phyloP scores from a whole-genome alignment of 2,329 filamentous ascomycete genomes.

The Colletotrichum incanum region DNA sequence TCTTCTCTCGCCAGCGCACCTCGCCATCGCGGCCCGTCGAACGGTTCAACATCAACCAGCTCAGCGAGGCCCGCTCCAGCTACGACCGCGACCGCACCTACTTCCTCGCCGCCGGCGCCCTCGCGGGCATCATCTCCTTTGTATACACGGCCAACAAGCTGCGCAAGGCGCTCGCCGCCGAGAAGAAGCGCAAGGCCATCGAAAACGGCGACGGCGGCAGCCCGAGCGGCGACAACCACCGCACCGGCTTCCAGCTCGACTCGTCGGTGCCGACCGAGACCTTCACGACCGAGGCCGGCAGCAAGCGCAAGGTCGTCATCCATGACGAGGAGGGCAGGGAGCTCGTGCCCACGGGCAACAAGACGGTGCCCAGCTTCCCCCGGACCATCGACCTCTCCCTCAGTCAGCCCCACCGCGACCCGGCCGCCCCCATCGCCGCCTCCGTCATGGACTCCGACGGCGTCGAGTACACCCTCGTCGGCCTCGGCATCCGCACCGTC shows the following conservation, averaged over 20 bases:
- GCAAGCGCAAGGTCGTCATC: constrained; percentile 71
- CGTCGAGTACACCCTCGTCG: constrained; percentile 88
- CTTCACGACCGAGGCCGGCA: constrained; percentile 65
- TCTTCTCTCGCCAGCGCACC: constrained; percentile 49
- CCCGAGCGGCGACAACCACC: constrained; percentile 17
- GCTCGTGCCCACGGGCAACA: constrained; percentile 85
- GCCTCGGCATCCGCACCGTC: constrained; percentile 89
- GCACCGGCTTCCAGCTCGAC: constrained; percentile 54
- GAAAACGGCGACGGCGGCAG: constrained; percentile 36
- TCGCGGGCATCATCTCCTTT: constrained; percentile 66
- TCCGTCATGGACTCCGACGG: constrained; percentile 58
- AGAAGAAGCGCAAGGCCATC: constrained; percentile 48
- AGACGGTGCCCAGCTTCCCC: constrained; percentile 85
- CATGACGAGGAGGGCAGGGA: constrained; percentile 80
- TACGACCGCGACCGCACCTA: constrained; percentile 67
- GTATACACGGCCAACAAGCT: constrained; percentile 69
- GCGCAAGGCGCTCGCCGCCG: constrained; percentile 57
- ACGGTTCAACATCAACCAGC: constrained; percentile 65
- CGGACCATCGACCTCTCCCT: constrained; percentile 76
- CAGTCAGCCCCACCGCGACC: constrained; percentile 46
- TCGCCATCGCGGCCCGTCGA: constrained; percentile 59
- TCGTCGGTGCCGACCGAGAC: constrained; percentile 62
- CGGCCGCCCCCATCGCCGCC: constrained; percentile 54
- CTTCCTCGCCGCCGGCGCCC: constrained; percentile 66
- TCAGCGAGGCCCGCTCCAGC: constrained; percentile 62